These are phyloP conservation scores for Lepidium aucheri DNA, from an alignment of 345 rosid species.

Conservation along the genomic window DNA sequence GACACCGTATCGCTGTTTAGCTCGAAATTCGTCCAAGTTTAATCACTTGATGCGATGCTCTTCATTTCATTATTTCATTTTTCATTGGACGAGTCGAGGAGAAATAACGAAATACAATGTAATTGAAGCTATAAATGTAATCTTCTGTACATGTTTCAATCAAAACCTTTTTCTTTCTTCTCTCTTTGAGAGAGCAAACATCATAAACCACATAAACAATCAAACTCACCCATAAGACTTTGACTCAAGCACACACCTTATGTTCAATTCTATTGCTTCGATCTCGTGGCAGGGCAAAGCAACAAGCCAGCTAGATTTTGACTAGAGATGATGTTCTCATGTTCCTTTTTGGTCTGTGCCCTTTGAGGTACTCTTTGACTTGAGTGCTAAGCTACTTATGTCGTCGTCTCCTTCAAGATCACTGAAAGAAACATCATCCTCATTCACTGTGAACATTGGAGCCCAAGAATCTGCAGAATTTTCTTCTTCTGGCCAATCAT, in stretches of 20 bases:
- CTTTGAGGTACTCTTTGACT: constrained; percentile 14
- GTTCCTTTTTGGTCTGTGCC: constrained; percentile 1
- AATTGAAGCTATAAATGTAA: constrained; percentile 5
- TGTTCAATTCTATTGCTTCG: constrained; percentile 17
- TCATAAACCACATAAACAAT: constrained; percentile 10
- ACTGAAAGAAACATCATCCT: constrained; percentile 94
- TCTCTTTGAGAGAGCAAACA: constrained; percentile 5
- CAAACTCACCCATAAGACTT: constrained; percentile 22
- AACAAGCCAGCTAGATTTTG: not conserved
- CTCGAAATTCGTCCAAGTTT: not conserved
- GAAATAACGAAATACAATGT: constrained; percentile 9
- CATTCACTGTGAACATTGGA: constrained; percentile 47
- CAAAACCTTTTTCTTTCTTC: constrained; percentile 15
- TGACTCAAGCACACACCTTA: constrained; percentile 10
- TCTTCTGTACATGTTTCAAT: constrained; percentile 27
- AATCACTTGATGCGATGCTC: not conserved
- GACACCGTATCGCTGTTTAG: not conserved
- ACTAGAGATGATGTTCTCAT: not conserved
- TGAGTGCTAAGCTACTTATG: constrained; percentile 30
- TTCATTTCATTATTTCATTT: not conserved
- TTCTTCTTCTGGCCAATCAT: constrained; percentile 89
- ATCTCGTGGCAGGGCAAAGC: constrained; percentile 2
- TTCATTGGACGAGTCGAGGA: not conserved
- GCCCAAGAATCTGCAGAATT: constrained; percentile 42
- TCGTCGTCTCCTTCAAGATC: constrained; percentile 94